Conservation (phyloP, 805 yeast species). For the Cephaloascus albidus region DNA sequence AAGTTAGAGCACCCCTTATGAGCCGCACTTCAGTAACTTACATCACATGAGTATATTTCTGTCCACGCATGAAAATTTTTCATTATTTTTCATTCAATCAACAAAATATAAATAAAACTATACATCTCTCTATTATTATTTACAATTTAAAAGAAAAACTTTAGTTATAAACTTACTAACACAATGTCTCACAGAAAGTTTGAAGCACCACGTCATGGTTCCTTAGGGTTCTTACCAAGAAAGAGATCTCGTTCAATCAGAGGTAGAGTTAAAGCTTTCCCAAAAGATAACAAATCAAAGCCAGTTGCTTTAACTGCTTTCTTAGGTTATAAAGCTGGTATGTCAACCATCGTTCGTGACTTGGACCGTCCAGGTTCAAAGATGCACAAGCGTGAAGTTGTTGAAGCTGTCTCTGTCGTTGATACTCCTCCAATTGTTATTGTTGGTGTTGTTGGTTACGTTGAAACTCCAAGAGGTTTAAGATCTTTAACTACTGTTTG, state of each 20-base stretch:
- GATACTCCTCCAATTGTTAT: conserved; percentile 99
- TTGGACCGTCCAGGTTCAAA: conserved; percentile 99
- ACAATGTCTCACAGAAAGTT: conserved; percentile 99
- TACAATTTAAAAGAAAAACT: too few species aligned
- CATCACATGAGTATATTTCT: too few species aligned
- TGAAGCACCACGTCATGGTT: conserved; percentile 99
- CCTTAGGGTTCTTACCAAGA: conserved; percentile 99
- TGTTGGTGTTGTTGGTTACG: conserved; percentile 99
- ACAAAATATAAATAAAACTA: too few species aligned
- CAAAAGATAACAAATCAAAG: conserved; percentile 95
- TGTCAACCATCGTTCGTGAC: conserved; percentile 99
- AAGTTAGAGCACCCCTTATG: too few species aligned
- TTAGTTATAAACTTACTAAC: too few species aligned
- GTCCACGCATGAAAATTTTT: too few species aligned
- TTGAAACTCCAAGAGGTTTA: conserved; percentile 99
- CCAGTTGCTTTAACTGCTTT: conserved; percentile 98
- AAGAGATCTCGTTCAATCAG: conserved; percentile 98
- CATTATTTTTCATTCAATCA: too few species aligned
- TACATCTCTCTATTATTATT: too few species aligned
- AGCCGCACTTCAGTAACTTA: too few species aligned
- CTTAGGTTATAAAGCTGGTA: conserved; percentile 99
- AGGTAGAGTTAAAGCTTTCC: conserved; percentile 99
- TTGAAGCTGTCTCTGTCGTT: conserved; percentile 98
- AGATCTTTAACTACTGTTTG: conserved; percentile 99
- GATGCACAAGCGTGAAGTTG: conserved; percentile 99